Evolutionary conservation across 176 grass and related monocot species (phyloP).

Genomic region (Oryza meyeriana): DNA sequence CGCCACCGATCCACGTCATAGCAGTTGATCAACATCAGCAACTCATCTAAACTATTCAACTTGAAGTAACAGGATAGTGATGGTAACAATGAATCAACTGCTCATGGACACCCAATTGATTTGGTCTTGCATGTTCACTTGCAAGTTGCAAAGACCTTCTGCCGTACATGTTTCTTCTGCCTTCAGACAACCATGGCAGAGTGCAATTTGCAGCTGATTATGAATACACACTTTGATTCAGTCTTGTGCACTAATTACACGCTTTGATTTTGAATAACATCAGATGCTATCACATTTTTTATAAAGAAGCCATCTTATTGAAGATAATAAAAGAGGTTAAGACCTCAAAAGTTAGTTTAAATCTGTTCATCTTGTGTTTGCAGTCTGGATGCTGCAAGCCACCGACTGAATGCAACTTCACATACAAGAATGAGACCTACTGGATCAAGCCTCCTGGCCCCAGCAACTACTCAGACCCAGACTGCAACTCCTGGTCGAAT

Average conservation of each 20-base stretch:
- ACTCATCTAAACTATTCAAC: background rate
- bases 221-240: background rate
- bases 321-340: background rate
- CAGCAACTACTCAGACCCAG: conserved; percentile 12
- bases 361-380: background rate
- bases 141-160: background rate
- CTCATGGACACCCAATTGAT: background rate
- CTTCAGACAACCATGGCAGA: background rate
- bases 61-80: background rate
- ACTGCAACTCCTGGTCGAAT: conserved; percentile 35
- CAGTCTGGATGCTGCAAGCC: conserved; percentile 53
- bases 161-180: background rate
- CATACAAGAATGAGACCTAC: conserved; percentile 39
- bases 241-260: background rate
- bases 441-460: conserved; percentile 26
- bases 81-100: background rate
- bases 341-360: background rate
- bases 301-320: background rate
- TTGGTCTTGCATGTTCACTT: conserved; percentile 20
- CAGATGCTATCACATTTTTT: background rate
- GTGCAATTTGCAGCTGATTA: background rate
- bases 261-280: background rate
- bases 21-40: background rate
- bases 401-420: conserved; percentile 44
- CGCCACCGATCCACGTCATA: background rate